These are phyloP conservation scores for Botrytis sinoallii DNA, from an alignment of 2,329 filamentous ascomycete species.

Conservation along the genomic window DNA sequence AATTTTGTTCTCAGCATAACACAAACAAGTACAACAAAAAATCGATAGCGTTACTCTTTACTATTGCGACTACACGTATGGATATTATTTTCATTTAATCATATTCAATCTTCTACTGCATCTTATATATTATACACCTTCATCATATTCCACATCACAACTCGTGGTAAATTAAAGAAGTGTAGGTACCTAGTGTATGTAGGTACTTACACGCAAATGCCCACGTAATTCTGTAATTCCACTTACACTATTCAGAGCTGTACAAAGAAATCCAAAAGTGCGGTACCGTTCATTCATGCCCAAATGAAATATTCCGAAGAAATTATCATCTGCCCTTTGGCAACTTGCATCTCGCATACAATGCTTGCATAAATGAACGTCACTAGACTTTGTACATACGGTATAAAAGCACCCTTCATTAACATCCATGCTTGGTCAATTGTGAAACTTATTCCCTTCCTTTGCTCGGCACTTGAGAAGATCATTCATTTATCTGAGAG, in stretches of 20 bases:
- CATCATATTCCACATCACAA: not conserved
- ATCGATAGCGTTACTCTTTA: not conserved
- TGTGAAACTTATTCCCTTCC: conserved; percentile 12
- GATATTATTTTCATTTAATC: not conserved
- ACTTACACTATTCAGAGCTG: not conserved
- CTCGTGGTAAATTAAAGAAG: not conserved
- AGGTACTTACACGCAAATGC: not conserved
- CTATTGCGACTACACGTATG: not conserved
- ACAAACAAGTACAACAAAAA: not conserved
- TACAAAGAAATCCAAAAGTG: conserved; percentile 1
- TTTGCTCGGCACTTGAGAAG: conserved; percentile 15
- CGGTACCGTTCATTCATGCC: conserved; percentile 11
- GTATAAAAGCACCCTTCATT: not conserved
- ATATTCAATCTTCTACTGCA: not conserved
- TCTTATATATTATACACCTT: not conserved
- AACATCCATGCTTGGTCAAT: not conserved
- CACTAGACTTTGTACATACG: conserved; percentile 9
- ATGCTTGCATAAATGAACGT: conserved; percentile 17
- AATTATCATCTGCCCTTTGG: conserved; percentile 8
- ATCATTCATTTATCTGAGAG: conserved; percentile 14
- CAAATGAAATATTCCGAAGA: conserved; percentile 7
- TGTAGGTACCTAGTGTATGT: not conserved
- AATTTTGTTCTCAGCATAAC: not conserved
- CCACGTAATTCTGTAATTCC: conserved; percentile 2
- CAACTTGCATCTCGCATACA: conserved; percentile 13